Percentiles rank a stretch among this genome's conserved stretches.
Evolutionary conservation across 2,329 filamentous ascomycete species (phyloP).

Genomic region (Shiraia bambusicola): DNA sequence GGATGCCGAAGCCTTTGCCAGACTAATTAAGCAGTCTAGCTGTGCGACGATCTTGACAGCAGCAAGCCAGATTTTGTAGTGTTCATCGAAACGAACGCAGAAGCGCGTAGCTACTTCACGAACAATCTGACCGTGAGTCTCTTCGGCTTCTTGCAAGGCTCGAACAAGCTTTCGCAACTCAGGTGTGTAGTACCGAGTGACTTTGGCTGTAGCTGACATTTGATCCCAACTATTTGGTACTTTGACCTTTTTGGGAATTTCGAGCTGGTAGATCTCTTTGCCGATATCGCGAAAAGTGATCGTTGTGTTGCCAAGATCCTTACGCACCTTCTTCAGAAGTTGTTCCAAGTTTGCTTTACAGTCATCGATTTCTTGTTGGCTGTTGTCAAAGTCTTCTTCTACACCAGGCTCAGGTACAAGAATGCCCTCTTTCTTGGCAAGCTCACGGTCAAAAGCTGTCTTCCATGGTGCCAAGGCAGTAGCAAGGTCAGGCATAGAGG

Average conservation of each 20-base stretch:
- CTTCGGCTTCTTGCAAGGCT: constrained; percentile 87
- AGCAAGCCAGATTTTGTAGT: constrained; percentile 82
- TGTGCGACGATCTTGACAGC: constrained; percentile 90
- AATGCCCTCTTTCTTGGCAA: constrained; percentile 76
- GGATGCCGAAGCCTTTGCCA: constrained; percentile 82
- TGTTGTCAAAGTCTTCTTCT: constrained; percentile 88
- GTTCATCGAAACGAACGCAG: constrained; percentile 82
- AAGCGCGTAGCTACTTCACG: constrained; percentile 83
- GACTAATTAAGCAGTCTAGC: constrained; percentile 89
- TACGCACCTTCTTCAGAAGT: constrained; percentile 70
- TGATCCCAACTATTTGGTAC: constrained; percentile 89
- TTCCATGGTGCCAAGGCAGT: constrained; percentile 81
- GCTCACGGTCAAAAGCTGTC: constrained; percentile 81
- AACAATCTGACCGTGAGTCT: constrained; percentile 87
- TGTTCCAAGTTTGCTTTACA: constrained; percentile 72
- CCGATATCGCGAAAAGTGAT: constrained; percentile 69
- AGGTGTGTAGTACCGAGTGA: constrained; percentile 91
- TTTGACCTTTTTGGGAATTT: constrained; percentile 82
- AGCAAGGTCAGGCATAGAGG: constrained; percentile 80
- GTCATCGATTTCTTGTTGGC: constrained; percentile 71
- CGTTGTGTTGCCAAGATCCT: constrained; percentile 70
- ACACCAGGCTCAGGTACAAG: constrained; percentile 84
- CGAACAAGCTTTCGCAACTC: constrained; percentile 81
- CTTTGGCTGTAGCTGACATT: constrained; percentile 88
- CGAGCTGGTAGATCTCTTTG: constrained; percentile 96